Base-by-base conservation (phyloP, 2,329 filamentous ascomycete genomes). In the Fusarium begoniae region DNA sequence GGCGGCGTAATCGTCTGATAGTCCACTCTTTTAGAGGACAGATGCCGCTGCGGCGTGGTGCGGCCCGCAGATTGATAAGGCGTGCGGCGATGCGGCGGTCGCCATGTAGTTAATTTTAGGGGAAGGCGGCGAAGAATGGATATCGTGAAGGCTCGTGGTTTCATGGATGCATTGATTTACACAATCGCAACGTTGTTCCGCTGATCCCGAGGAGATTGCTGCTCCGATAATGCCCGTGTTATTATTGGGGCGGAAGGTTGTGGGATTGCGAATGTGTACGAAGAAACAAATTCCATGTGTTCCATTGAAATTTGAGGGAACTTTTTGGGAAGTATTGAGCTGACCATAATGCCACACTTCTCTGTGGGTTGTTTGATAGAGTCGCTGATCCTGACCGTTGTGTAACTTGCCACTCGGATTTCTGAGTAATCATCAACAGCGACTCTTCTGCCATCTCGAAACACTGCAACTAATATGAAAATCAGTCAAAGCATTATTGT, bases 61-160 rank as follows among this genome's bases (percentile, higher is more conserved):
- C 70, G 70, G 70, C 28, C 70, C 70, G 69, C 70, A 70, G 26
- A 24, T 41, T 14, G 51, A 57, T 44, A 44, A 47, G 40, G 8
- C 32, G 8, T 22, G 54, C 55, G 57, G 37, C 64, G 13, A 32
- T 40, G 64, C 58, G 64, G 70, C 69, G 15, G 26, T 30, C 17
- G 11, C 20, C 18, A 10, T 18, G 24, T 40, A 37, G 10, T 9
- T 2, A 17, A n/a, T 22, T 40, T 11, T 22, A 2, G 10, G 35
- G 17, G 20, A 35, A 1, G 0, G 58, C 38, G n/a, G 38, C 48
- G 14, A 35, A 9, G 18, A 41, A 61, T 43, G 58, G 20, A 55
- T 26, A 18, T 35, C 7, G 4, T 8, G 5, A 43, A 12, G 15
- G 7, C 5, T 41, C 5, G 5, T 61, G 37, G 28, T 61, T 61